These are phyloP conservation scores for Quercus ilex DNA, from an alignment of 306 rosid genomes.

Conservation along the genomic window DNA sequence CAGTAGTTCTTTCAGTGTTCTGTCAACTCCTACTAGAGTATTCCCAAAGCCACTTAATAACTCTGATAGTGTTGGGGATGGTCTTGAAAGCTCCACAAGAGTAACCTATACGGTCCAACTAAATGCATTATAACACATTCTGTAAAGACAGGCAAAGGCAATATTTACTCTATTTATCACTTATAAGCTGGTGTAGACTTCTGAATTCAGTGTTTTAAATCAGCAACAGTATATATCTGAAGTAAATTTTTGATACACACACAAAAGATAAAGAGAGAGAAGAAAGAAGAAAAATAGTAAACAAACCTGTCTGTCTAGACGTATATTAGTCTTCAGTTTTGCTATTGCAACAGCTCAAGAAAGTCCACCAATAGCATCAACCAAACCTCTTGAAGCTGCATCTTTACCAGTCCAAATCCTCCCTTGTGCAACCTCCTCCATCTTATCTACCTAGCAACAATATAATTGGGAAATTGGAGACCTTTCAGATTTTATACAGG, in stretches of 20 bases:
- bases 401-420: constrained; percentile 90
- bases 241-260: neutral
- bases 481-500: neutral
- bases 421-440: constrained; percentile 96
- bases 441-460: constrained; percentile 66
- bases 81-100: constrained; percentile 78
- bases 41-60: constrained; percentile 63
- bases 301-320: constrained; percentile 64
- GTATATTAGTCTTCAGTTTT: constrained; percentile 84
- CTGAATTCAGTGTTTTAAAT: neutral
- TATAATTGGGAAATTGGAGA: neutral
- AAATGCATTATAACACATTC: neutral
- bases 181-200: neutral
- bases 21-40: constrained; percentile 61
- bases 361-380: constrained; percentile 91
- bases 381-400: constrained; percentile 72
- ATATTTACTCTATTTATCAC: neutral
- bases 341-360: constrained; percentile 91
- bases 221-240: neutral
- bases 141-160: neutral
- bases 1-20: constrained; percentile 50
- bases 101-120: constrained; percentile 49
- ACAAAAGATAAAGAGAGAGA: neutral
- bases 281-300: neutral
- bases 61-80: constrained; percentile 65